Evolutionary conservation across 352 stramenopile genomes (phyloP).

Genomic region (Phytophthora cactorum): DNA sequence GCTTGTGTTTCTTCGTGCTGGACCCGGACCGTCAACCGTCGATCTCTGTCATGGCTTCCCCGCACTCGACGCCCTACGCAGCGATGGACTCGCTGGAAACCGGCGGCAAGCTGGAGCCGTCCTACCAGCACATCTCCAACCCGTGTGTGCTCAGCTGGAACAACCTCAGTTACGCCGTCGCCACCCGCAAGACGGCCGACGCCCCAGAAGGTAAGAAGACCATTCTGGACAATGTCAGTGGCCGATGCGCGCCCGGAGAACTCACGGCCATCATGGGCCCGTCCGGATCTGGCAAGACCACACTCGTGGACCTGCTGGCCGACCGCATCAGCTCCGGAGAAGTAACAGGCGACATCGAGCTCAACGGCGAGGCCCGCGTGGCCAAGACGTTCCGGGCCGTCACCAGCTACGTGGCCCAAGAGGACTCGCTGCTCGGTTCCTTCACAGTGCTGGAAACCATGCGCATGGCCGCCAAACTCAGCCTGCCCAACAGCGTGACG

Average conservation of each 20-base stretch:
- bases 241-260: slow-evolving; percentile 53
- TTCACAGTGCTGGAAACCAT: slow-evolving; percentile 79
- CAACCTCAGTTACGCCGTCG: slow-evolving; percentile 17
- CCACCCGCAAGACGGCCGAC: background rate
- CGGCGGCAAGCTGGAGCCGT: slow-evolving; percentile 14
- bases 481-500: slow-evolving; percentile 46
- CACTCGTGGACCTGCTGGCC: slow-evolving; percentile 66
- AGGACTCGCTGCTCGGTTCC: slow-evolving; percentile 65
- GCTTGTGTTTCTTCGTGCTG: slow-evolving; percentile 31
- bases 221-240: slow-evolving; percentile 67
- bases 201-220: slow-evolving; percentile 30
- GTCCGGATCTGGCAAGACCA: slow-evolving; percentile 68
- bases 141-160: slow-evolving; percentile 24
- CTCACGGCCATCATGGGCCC: slow-evolving; percentile 74
- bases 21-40: slow-evolving; percentile 18
- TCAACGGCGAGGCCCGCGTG: slow-evolving; percentile 52
- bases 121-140: slow-evolving; percentile 18
- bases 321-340: slow-evolving; percentile 58
- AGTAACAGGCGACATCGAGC: slow-evolving; percentile 50
- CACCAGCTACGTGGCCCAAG: slow-evolving; percentile 72
- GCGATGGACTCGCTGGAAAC: slow-evolving; percentile 5
- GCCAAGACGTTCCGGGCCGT: slow-evolving; percentile 49
- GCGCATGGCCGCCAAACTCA: slow-evolving; percentile 62
- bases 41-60: slow-evolving; percentile 11
- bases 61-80: background rate